Evolutionary conservation across 345 rosid species (phyloP).

Genomic region (Firmiana major): DNA sequence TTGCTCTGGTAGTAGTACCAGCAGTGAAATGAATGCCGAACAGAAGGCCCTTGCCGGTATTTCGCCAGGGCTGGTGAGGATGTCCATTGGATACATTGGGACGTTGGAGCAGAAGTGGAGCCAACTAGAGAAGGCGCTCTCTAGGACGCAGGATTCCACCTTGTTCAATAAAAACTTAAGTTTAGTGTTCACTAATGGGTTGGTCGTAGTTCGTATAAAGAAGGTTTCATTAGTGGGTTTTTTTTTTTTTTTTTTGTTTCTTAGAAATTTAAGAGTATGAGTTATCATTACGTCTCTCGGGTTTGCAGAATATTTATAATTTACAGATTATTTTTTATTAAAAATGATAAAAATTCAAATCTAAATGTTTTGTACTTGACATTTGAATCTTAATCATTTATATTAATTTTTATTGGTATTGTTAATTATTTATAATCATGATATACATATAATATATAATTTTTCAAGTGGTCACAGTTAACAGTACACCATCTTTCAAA

Average conservation of each 20-base stretch:
- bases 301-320: too few species aligned
- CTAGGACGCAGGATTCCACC: conserved; percentile 42
- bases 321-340: too few species aligned
- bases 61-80: conserved; percentile 80
- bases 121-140: conserved; percentile 78
- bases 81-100: conserved; percentile 84
- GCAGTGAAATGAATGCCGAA: conserved; percentile 65
- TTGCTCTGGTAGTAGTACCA: conserved; percentile 91
- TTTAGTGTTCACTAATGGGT: background rate
- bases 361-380: too few species aligned
- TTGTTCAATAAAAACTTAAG: conserved; percentile 4
- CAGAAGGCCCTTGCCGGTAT: conserved; percentile 78
- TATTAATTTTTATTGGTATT: too few species aligned
- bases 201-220: background rate
- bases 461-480: background rate
- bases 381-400: too few species aligned
- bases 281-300: too few species aligned
- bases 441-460: too few species aligned
- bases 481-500: background rate
- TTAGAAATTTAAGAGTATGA: too few species aligned
- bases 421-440: too few species aligned
- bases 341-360: too few species aligned
- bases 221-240: background rate
- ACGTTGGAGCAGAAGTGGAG: conserved; percentile 85
- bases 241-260: too few species aligned